Base-by-base conservation (phyloP, 805 yeast genomes). In the Lipomyces kockii region DNA sequence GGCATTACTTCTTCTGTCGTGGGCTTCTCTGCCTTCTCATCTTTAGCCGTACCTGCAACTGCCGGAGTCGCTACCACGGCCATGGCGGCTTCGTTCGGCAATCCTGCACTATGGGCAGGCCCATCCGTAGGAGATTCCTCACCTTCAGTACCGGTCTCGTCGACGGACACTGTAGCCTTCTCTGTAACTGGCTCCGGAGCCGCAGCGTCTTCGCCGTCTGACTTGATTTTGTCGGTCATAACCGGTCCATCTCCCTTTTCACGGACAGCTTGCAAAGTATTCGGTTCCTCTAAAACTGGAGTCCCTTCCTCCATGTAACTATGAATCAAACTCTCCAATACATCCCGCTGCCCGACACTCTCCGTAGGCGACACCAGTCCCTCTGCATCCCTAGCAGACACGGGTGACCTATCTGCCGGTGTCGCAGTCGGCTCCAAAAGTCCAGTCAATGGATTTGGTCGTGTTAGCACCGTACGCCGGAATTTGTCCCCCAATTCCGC, bases 261-360 rank as follows among this genome's bases (percentile, higher is more conserved):
- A 53, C 8, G 14, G 43, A 32, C 49, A 34, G 14, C 34, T 37
- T 37, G 53, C 53, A 43, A n/a, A n/a, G 9, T n/a, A 43, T 17
- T 43, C 3, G 49, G 22, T n/a, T 22, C 54, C 22, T 43, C 49
- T 3, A 5, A 17, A 43, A n/a, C 49, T 7, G 49, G 49, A 43
- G 49, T 43, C 22, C 20, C 22, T 17, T 43, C 20, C 22, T 43
- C 49, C 49, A 43, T 17, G 14, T 65, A 65, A 3, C 58, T 61
- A 27, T 62, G 61, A 34, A 65, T 65, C 53, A 65, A 35, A 58
- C 54, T 54, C 34, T 58, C 65, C 39, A 65, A 22, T 22, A 60
- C 52, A 59, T 65, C 68, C n/a, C 43, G 63, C 61, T 17, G 51
- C 51, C n/a, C 60, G 22, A 27, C 56, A 55, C 64, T 52, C 37